phyloP scores from a whole-genome alignment of 2,329 filamentous ascomycete species.

The Phaeomoniella chlamydospora region DNA sequence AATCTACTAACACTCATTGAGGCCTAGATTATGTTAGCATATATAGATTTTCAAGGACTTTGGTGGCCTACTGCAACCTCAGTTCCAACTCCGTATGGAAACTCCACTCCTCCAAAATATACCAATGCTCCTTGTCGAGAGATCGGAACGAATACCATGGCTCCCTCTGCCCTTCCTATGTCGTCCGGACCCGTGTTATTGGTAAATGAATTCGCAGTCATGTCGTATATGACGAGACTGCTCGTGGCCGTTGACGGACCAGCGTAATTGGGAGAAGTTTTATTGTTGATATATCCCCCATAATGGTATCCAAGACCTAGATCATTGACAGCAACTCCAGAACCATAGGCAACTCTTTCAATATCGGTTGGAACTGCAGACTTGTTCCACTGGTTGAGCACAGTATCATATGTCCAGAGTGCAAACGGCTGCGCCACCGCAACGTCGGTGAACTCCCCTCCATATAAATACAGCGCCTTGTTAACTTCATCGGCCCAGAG shows the following conservation, averaged over 20 bases:
- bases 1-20: background rate
- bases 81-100: slow-evolving; percentile 32
- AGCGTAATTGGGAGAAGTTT: slow-evolving; percentile 36
- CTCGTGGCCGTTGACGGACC: slow-evolving; percentile 33
- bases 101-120: slow-evolving; percentile 46
- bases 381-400: slow-evolving; percentile 41
- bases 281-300: slow-evolving; percentile 46
- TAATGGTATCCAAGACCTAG: slow-evolving; percentile 46
- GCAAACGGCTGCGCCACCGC: slow-evolving; percentile 20
- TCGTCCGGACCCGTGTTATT: slow-evolving; percentile 41
- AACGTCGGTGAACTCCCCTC: slow-evolving; percentile 34
- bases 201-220: slow-evolving; percentile 35
- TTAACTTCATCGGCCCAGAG: slow-evolving; percentile 49
- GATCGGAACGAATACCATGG: slow-evolving; percentile 44
- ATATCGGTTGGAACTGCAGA: slow-evolving; percentile 24
- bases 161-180: slow-evolving; percentile 43
- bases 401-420: slow-evolving; percentile 43
- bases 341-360: slow-evolving; percentile 39
- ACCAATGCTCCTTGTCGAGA: slow-evolving; percentile 45
- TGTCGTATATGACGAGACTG: slow-evolving; percentile 41
- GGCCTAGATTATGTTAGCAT: background rate
- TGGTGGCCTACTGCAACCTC: slow-evolving; percentile 26
- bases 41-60: background rate
- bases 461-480: slow-evolving; percentile 48
- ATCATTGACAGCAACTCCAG: slow-evolving; percentile 38